Percentiles rank a stretch among this genome's conserved stretches.
These are phyloP conservation scores for Penicillium occitanis DNA, from an alignment of 2,329 filamentous ascomycete genomes.

Conservation along the genomic window DNA sequence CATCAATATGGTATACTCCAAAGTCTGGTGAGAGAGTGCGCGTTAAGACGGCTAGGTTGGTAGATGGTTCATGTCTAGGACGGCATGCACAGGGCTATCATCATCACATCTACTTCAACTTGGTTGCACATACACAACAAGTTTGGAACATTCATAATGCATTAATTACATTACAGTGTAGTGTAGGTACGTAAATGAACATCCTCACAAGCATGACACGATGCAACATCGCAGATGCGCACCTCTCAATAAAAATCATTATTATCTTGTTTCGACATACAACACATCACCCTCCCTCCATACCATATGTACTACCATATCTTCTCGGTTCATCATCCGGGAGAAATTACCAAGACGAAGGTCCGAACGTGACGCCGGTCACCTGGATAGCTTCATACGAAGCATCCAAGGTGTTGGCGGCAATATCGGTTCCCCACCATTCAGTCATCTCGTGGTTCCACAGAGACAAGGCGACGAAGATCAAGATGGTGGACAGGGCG, in stretches of 20 bases:
- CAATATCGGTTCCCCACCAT: constrained; percentile 69
- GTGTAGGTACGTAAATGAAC: neutral
- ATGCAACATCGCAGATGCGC: constrained; percentile 5
- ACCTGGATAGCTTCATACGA: constrained; percentile 60
- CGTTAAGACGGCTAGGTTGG: too few species aligned
- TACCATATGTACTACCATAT: neutral
- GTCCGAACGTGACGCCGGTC: constrained; percentile 63
- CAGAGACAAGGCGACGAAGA: constrained; percentile 68
- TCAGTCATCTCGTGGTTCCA: constrained; percentile 55
- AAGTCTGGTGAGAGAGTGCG: too few species aligned
- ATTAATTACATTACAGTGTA: constrained; percentile 3
- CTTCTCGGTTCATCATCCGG: neutral
- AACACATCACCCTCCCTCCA: neutral
- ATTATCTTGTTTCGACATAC: neutral
- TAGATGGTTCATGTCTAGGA: too few species aligned
- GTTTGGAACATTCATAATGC: neutral
- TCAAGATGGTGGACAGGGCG: constrained; percentile 64
- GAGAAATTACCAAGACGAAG: constrained; percentile 30
- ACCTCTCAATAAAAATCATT: neutral
- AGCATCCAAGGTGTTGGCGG: constrained; percentile 62
- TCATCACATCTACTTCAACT: too few species aligned
- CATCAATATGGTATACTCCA: too few species aligned
- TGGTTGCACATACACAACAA: neutral
- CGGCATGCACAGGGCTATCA: too few species aligned
- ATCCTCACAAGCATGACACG: neutral